Percentiles rank a stretch among this genome's conserved stretches.
Evolutionary conservation across 257 asterid species (phyloP).

Genomic region (Gynochthodes officinalis): DNA sequence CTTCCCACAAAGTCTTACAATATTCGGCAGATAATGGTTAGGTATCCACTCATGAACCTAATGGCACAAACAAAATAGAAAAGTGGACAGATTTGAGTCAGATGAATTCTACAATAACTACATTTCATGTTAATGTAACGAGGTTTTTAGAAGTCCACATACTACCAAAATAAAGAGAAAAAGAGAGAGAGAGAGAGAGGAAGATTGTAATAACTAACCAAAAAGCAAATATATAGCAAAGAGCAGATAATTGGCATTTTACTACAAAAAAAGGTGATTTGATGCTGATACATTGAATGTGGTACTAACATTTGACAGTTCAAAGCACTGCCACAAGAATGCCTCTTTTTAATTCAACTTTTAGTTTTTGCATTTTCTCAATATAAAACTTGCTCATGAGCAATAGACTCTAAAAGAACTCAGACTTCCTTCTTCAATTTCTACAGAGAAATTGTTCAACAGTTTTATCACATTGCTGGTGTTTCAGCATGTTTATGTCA

Average conservation of each 20-base stretch:
- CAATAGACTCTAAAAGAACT: not conserved
- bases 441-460: not conserved
- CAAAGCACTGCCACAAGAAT: not conserved
- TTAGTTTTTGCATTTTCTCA: not conserved
- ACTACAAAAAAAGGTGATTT: not conserved
- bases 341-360: not conserved
- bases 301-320: not conserved
- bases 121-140: not conserved
- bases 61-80: slow-evolving; percentile 7
- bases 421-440: not conserved
- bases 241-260: not conserved
- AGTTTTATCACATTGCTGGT: not conserved
- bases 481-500: too few relatives aligned
- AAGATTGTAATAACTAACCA: not conserved
- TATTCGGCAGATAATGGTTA: slow-evolving; percentile 77
- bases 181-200: too few relatives aligned
- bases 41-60: slow-evolving; percentile 93
- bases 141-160: not conserved
- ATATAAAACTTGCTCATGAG: not conserved
- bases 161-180: too few relatives aligned
- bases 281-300: not conserved
- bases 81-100: not conserved
- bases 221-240: not conserved
- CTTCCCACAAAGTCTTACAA: slow-evolving; percentile 96
- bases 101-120: not conserved